A percentile compares a stretch with the other conserved stretches of the same genome.
phyloP scores from a whole-genome alignment of 805 yeast species.

The Barnettozyma wickerhamii region DNA sequence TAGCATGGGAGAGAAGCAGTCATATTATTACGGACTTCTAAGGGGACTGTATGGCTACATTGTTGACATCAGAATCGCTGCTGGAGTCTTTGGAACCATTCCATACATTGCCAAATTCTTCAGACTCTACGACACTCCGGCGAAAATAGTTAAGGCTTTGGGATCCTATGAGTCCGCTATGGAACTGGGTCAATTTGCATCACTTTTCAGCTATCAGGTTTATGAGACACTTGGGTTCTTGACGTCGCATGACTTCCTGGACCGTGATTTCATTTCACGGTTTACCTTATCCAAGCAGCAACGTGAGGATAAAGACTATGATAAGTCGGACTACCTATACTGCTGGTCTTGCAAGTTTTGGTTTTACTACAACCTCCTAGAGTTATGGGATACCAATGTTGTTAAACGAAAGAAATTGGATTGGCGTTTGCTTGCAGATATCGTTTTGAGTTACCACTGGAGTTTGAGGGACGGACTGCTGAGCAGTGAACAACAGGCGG shows the following conservation, averaged over 20 bases:
- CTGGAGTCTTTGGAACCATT: conserved; percentile 10
- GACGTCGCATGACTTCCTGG: conserved; percentile 14
- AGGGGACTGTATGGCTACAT: conserved; percentile 14
- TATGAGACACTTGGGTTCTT: conserved; percentile 15
- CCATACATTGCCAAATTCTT: conserved; percentile 15
- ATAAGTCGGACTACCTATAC: conserved; percentile 17
- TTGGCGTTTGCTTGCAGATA: conserved; percentile 10
- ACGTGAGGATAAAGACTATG: conserved; percentile 5
- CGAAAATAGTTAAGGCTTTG: conserved; percentile 4
- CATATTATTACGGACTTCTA: conserved; percentile 2
- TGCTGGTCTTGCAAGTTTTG: conserved; percentile 17
- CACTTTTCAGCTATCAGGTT: conserved; percentile 9
- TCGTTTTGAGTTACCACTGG: conserved; percentile 18
- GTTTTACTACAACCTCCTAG: conserved; percentile 9
- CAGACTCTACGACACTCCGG: conserved; percentile 9
- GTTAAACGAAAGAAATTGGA: conserved; percentile 4
- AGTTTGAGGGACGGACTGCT: conserved; percentile 10
- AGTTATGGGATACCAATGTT: conserved; percentile 5
- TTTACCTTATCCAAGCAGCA: conserved; percentile 8
- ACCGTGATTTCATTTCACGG: conserved; percentile 6
- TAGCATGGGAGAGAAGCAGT: conserved; percentile 3
- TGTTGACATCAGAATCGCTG: conserved; percentile 15
- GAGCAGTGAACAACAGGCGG: conserved; percentile 10
- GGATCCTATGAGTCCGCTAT: conserved; percentile 6
- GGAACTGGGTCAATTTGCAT: conserved; percentile 4